phyloP scores from a whole-genome alignment of 306 rosid genomes.

The Vigna hirtella region DNA sequence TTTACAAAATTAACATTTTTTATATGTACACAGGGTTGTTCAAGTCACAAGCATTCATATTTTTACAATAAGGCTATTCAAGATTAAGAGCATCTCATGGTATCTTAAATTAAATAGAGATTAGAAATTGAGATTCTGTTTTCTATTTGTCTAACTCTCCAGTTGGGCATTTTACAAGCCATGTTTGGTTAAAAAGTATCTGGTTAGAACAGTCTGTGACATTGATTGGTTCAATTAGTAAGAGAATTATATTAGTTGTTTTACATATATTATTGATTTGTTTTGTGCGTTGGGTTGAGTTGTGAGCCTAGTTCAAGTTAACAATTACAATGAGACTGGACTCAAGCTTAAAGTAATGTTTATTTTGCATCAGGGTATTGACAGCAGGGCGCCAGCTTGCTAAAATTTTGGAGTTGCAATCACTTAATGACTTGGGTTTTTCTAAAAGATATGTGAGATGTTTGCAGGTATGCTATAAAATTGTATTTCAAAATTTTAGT shows the following conservation, averaged over 20 bases:
- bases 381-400: slow-evolving; percentile 93
- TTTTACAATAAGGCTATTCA: slow-evolving; percentile 11
- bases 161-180: background rate
- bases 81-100: background rate
- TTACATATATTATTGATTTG: background rate
- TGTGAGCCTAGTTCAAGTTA: background rate
- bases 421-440: slow-evolving; percentile 86
- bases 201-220: background rate
- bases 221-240: too few species aligned
- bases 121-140: background rate
- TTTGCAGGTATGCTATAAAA: slow-evolving; percentile 71
- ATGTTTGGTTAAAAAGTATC: background rate
- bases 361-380: slow-evolving; percentile 67
- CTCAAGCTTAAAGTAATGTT: slow-evolving; percentile 32
- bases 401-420: slow-evolving; percentile 82
- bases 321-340: slow-evolving; percentile 3
- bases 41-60: background rate
- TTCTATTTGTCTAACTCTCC: background rate
- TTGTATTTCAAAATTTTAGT: background rate
- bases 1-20: background rate
- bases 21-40: background rate
- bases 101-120: background rate
- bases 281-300: background rate
- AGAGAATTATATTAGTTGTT: too few species aligned
- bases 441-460: slow-evolving; percentile 96